Base-by-base conservation (phyloP, 2,329 filamentous ascomycete genomes). In the Alternaria rosae region DNA sequence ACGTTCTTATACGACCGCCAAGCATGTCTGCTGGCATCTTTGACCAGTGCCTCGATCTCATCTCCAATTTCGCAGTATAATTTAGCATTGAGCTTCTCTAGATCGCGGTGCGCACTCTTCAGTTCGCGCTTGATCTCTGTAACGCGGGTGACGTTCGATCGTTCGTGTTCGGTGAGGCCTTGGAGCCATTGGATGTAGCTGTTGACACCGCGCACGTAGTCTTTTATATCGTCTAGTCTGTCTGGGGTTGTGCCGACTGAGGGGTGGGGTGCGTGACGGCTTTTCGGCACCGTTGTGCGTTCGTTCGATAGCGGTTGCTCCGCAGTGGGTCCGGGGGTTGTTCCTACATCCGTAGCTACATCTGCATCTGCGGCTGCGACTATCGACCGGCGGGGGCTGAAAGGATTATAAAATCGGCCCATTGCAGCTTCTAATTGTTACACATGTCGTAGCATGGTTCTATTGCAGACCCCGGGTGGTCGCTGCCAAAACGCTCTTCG, bases 1-100 rank as follows among this genome's bases (percentile, higher is more conserved):
- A 72, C 63, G 15, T 60, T 58, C 17, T 57, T 64, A 50, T 73
- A 74, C 20, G 63, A 56, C 35, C 67, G 65, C 70, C 72, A 73
- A 7, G 69, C 65, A 56, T 67, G 55, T n/a, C 62, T 59, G 25
- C 57, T 70, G 0, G 64, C 59, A 9, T 68, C 63, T 21, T 53
- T 54, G 5, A 71, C 53, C 54, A 59, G 55, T 5, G 43, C 23
- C 21, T 68, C 62, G 2, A 57, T 54, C n/a, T 62, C 62, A 5
- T 30, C 54, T 7, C 62, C 68, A 21, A 62, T 47, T 12, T 51
- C 57, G 3, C 48, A 51, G 43, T 62, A 62, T n/a, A 44, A 48
- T 13, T 65, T 57, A 6, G 61, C 54, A n/a, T 67, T 54, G 8
- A 74, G 47, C 38, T 65, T 71, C 23, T 75, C 73, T n/a, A 75